A percentile compares a stretch with the other conserved stretches of the same genome.
Conservation (phyloP, 345 rosid genomes). For the Dipteronia dyeriana region DNA sequence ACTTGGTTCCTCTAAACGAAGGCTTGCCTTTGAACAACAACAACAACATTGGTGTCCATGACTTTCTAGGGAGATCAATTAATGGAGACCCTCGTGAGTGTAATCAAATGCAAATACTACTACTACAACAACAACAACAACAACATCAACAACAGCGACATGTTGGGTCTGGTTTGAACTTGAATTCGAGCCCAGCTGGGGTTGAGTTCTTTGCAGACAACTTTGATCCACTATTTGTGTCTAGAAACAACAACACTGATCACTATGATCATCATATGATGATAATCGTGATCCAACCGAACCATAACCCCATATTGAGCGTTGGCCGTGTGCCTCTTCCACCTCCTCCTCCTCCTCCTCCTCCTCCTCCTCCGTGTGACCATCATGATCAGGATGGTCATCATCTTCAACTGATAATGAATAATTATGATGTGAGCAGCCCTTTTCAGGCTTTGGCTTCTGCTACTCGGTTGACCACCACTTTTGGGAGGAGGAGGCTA, state of each 20-base stretch:
- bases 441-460: conserved; percentile 42
- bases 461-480: conserved; percentile 27
- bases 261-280: not conserved
- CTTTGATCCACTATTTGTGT: conserved; percentile 31
- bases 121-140: conserved; percentile 13
- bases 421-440: not conserved
- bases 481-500: conserved; percentile 48
- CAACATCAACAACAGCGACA: conserved; percentile 27
- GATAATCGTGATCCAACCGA: not conserved
- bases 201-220: conserved; percentile 49
- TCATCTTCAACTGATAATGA: not conserved
- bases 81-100: conserved; percentile 32
- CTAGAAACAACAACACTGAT: not conserved
- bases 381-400: not conserved
- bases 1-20: conserved; percentile 47
- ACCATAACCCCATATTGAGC: not conserved
- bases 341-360: no score
- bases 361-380: no score
- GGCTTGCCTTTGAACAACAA: conserved; percentile 29
- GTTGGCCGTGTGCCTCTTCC: not conserved
- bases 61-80: conserved; percentile 57
- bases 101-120: not conserved
- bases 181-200: conserved; percentile 46
- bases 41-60: conserved; percentile 50
- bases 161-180: conserved; percentile 56